Evolutionary conservation across 192 early-diverging fungal genomes (phyloP), one percentile per base, ranked within the genome.

Genomic region (Linnemannia exigua): DNA sequence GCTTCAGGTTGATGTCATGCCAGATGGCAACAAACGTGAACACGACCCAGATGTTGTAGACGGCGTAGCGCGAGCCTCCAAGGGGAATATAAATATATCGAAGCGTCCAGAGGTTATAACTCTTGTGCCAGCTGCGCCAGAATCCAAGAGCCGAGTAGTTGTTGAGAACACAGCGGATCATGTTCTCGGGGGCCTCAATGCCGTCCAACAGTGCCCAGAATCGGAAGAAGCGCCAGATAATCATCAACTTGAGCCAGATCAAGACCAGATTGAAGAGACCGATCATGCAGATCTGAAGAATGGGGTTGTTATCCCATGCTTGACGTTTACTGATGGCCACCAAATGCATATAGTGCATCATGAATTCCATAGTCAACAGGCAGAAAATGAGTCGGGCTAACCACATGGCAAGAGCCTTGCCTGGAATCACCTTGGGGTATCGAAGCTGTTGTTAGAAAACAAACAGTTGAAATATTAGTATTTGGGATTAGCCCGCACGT

Each of bases 1-100:
- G 80, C 25, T 91, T 90, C 80, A 97, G 78, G 33, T 94, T 91
- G 54, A 99, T 95, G 77, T 99, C 98, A 88, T 99, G 98, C 98
- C 98, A 99, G 19, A 99, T 73, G 11, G 98, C 98, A 14, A 99
- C 98, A 92, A 99, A 99, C 1, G 97, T 97, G 84, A 99, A 99
- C 3, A 97, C 92, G 2, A 96, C 90, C 87, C 95, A 96, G 37
- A 95, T 94, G 82, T 98, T 98, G 87, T 95, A 91, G 11, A 90
- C 66, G 66, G 93, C 90, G 61, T 94, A 92, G 12, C 88, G 85
- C 3, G 91, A 81, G 37, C 98, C 98, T 15, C 98, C 98, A 74
- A 99, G 84, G 11, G 98, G 98, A 6, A 99, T 91, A 87, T 99
- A 99, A 41, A 99, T 90, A 75, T 96, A 96, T 81, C 97, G 90